These are phyloP conservation scores for Penicillium glabrum DNA, from an alignment of 2,329 filamentous ascomycete species.

Conservation along the genomic window DNA sequence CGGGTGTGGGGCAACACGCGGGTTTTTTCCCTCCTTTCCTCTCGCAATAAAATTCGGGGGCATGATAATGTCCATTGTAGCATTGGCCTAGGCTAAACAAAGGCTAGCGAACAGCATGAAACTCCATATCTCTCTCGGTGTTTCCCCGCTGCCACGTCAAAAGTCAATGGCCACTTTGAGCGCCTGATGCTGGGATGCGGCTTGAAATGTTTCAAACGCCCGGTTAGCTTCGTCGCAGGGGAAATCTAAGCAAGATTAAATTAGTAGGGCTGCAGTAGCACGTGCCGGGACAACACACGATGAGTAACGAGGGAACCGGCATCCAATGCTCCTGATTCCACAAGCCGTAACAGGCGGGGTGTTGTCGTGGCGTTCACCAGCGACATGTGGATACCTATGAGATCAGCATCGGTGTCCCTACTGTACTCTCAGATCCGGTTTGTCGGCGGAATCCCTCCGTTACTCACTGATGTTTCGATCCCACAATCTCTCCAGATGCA, in stretches of 20 bases:
- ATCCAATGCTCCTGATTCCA: constrained; percentile 16
- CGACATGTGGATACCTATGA: constrained; percentile 28
- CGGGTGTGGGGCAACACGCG: background rate
- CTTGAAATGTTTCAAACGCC: constrained; percentile 19
- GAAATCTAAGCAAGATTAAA: constrained; percentile 8
- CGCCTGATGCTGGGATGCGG: constrained; percentile 15
- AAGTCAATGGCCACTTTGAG: constrained; percentile 26
- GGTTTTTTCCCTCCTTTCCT: background rate
- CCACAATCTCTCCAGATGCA: constrained; percentile 58
- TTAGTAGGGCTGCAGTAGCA: background rate
- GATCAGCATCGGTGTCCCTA: constrained; percentile 36
- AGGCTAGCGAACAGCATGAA: background rate
- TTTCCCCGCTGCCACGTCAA: constrained; percentile 3
- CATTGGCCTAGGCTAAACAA: background rate
- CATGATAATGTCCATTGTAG: background rate
- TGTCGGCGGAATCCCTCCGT: background rate
- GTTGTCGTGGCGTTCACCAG: constrained; percentile 23
- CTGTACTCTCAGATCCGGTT: background rate
- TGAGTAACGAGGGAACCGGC: constrained; percentile 21
- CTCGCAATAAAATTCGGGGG: background rate
- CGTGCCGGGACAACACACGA: constrained; percentile 9
- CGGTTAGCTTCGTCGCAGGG: constrained; percentile 7
- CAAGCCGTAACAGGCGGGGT: constrained; percentile 14
- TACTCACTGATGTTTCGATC: constrained; percentile 53
- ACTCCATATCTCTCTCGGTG: background rate